These are phyloP conservation scores for Setaria viridis DNA, from an alignment of 202 grass and related monocot genomes.

Conservation along the genomic window DNA sequence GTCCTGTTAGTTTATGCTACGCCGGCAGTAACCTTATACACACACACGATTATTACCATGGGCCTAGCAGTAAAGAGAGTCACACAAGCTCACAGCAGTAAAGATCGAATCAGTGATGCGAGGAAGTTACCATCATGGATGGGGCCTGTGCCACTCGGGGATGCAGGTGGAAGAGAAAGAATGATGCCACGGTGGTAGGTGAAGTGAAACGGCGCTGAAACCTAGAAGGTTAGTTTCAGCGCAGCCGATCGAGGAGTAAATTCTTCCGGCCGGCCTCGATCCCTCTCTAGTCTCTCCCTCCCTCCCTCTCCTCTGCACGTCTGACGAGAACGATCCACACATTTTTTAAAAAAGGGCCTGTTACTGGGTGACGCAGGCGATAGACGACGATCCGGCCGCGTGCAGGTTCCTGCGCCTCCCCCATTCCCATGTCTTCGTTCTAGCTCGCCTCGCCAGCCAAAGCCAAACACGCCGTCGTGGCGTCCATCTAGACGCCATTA, in stretches of 20 bases:
- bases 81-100: background rate
- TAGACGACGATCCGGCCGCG: background rate
- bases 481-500: conserved; percentile 31
- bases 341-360: background rate
- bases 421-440: no score
- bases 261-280: conserved; percentile 7
- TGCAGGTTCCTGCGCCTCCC: background rate
- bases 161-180: background rate
- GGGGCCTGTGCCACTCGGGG: background rate
- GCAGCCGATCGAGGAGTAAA: background rate
- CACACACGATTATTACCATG: no score
- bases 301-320: background rate
- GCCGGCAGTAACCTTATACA: conserved; percentile 10
- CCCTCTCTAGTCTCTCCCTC: background rate
- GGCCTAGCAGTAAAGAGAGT: background rate
- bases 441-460: background rate
- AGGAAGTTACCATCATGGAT: background rate
- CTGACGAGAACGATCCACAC: conserved; percentile 18
- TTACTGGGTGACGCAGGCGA: background rate
- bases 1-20: conserved; percentile 5
- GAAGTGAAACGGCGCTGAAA: conserved; percentile 31
- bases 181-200: conserved; percentile 19
- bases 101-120: background rate
- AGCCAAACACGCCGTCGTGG: conserved; percentile 33
- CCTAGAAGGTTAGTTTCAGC: conserved; percentile 8